Evolutionary conservation across 768 basidiomycete genomes (phyloP).

Genomic region (Hygrocybe coccinea): DNA sequence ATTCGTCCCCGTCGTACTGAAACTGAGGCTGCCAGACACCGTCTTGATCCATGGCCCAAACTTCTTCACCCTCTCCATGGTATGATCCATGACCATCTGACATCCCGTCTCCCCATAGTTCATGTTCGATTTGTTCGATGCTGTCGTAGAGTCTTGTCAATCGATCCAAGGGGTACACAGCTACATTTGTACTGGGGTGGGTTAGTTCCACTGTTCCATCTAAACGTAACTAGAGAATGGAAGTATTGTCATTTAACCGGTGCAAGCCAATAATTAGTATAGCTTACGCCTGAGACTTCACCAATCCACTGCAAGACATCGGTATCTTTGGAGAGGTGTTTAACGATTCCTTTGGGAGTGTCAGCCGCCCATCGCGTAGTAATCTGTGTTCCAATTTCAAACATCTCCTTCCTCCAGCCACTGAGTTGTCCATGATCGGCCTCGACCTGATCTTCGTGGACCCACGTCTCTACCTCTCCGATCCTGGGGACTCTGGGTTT

Average conservation of each 20-base stretch:
- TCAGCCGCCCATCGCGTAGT: constrained; percentile 44
- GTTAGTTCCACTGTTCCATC: constrained; percentile 72
- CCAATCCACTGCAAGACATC: constrained; percentile 71
- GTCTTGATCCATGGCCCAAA: constrained; percentile 41
- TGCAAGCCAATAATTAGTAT: constrained; percentile 3
- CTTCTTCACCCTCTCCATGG: constrained; percentile 41
- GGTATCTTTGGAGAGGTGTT: constrained; percentile 38
- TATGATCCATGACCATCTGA: constrained; percentile 42
- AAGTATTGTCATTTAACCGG: constrained; percentile 10
- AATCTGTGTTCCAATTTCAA: constrained; percentile 56
- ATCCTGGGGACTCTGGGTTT: constrained; percentile 74
- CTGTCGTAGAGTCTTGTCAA: constrained; percentile 78
- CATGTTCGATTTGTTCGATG: constrained; percentile 73
- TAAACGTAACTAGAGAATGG: constrained; percentile 57
- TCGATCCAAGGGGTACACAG: constrained; percentile 55
- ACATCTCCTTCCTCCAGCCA: constrained; percentile 72
- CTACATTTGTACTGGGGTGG: constrained; percentile 50
- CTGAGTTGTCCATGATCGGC: constrained; percentile 48
- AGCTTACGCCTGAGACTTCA: constrained; percentile 69
- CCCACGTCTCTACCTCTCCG: constrained; percentile 80
- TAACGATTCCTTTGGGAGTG: constrained; percentile 34
- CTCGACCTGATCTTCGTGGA: constrained; percentile 53
- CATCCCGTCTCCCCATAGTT: constrained; percentile 50
- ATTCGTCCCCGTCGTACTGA: constrained; percentile 38
- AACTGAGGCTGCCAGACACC: constrained; percentile 34